phyloP scores from a whole-genome alignment of 345 rosid species.

The Gossypium thurberi region DNA sequence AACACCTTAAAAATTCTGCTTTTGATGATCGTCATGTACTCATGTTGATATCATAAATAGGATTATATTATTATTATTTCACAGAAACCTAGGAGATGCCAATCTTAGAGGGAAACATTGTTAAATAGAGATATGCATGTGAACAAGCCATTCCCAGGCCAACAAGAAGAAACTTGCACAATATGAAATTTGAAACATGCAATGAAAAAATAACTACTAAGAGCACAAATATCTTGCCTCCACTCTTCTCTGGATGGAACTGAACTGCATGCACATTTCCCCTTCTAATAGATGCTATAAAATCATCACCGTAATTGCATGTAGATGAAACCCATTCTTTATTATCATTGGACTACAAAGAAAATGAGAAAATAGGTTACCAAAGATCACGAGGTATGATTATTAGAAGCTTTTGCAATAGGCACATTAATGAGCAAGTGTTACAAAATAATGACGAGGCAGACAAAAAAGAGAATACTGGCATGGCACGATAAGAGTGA shows the following conservation, averaged over 20 bases:
- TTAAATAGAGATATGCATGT: not conserved
- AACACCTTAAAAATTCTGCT: not conserved
- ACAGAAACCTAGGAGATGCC: not conserved
- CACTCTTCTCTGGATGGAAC: conserved; percentile 98
- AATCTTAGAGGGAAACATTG: not conserved
- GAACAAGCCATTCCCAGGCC: not conserved
- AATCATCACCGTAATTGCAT: conserved; percentile 70
- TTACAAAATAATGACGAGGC: conserved; percentile 1
- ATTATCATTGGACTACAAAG: conserved; percentile 60
- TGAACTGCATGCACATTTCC: conserved; percentile 98
- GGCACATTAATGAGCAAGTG: not conserved
- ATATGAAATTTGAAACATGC: conserved; percentile 6
- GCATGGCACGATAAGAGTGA: conserved; percentile 91
- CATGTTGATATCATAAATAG: not conserved
- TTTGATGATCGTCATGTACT: not conserved
- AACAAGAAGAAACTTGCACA: not conserved
- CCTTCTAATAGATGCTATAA: conserved; percentile 80
- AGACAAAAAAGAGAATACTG: conserved; percentile 32
- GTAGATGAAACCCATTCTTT: conserved; percentile 88
- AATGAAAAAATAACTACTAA: conserved; percentile 5
- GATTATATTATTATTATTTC: not conserved
- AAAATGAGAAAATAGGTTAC: conserved; percentile 10
- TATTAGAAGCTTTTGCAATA: not conserved
- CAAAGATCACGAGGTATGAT: not conserved
- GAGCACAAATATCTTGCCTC: conserved; percentile 48